Evolutionary conservation across 345 rosid species (phyloP), one percentile per base, ranked within the genome.

Genomic region (Salix koriyanagi): DNA sequence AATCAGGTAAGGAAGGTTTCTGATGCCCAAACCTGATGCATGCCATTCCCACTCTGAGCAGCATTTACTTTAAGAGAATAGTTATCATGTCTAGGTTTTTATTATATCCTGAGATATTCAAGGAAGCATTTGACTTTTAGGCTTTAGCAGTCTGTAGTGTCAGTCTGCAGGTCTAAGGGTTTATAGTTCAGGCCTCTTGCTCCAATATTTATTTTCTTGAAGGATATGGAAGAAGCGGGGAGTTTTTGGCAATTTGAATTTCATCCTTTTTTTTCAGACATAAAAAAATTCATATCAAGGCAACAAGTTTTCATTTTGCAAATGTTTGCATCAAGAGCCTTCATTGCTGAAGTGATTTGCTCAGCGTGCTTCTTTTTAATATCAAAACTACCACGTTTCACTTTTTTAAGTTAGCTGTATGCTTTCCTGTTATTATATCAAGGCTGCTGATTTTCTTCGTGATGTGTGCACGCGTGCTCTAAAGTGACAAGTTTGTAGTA

Each of bases 1-100:
- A 93, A 96, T 83, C 94, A 85, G 83, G 96, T 90, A 82, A 82
- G 84, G 41, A 26, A 60, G 71, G 54, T 34, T 74, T 28, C 67
- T 28, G 64, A 54, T 54, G 7, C 60, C 60, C 60, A 54, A 54
- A 75, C 13, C 75, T 67, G 61, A 7, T 65, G 4, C 5, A 1
- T 52, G 54, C 2, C 25, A 42, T 73, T 73, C 19, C 21, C 70
- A n/a, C 7, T 75, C 25, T 70, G 62, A n/a, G 72, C 32, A 62
- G 64, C 4, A 34, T 25, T n/a, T 58, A 9, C 14, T 11, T 58
- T 58, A n/a, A 11, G 11, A 3, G n/a, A 64, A 64, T 15, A 34
- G 41, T 6, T 32, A 65, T 56, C 23, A 10, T n/a, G 28, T 11
- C 23, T 58, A n/a, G 26, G 62, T 58, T 58, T n/a, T 0, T n/a